Evolutionary conservation across 106 monocot genomes (phyloP), one percentile per base, ranked within the genome.

Genomic region (Allium sativum): DNA sequence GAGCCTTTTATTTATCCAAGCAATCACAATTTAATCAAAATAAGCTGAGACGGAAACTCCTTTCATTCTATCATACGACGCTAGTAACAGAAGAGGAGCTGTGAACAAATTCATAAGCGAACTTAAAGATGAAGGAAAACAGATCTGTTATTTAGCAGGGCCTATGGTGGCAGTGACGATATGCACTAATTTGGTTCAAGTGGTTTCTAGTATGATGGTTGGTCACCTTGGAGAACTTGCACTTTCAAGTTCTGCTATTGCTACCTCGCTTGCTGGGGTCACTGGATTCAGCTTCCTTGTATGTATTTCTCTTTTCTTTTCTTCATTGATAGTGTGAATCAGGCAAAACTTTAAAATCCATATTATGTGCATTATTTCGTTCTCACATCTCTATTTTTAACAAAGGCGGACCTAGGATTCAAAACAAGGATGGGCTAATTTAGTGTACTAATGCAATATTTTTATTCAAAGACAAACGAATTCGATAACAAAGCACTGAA

Each of bases 221-320:
- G 86, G 86, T 8, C 86, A 87, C 48, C 76, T 87, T 56, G 79
- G 86, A 21, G 62, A 76, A 68, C 79, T 87, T 48, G 40, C 72
- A 40, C 82, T 87, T 45, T 70, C 82, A 42, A 71, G 73, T 56
- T 52, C 86, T 45, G 82, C 86, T 62, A 73, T 87, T 55, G 86
- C 82, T 45, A 82, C 79, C 48, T 82, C 82, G 21, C 82, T 87
- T 54, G 56, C 73, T 53, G 52, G 54, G 59, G 86, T 82, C 79
- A 79, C 79, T 22, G 86, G 86, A 16, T 87, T 82, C 82, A 87
- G 86, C 78, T 74, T 82, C 73, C 76, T 87, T 57, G 86, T 82
- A 71, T 12, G 48, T 50, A 31, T 31, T 31, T 2, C 31, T 31
- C 31, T 31, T 31, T 31, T 31, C 31, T 31, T 31, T 31, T 31